These are phyloP conservation scores for Dissophora globulifera DNA, from an alignment of 192 early-diverging fungal genomes.

Conservation along the genomic window DNA sequence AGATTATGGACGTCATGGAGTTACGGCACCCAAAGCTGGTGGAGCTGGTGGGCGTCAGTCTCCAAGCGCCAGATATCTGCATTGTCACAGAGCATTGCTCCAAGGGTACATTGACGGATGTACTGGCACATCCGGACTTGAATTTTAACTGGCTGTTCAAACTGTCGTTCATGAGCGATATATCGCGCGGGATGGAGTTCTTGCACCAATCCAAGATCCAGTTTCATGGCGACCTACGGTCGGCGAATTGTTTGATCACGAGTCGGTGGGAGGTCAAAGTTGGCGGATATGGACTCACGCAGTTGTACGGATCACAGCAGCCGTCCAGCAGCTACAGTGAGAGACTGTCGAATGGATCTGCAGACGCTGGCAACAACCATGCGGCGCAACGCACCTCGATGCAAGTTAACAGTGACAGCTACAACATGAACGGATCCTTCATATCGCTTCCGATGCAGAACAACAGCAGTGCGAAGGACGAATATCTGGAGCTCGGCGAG, in stretches of 20 bases:
- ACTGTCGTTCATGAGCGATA: slow-evolving; percentile 58
- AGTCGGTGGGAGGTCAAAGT: slow-evolving; percentile 61
- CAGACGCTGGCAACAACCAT: neutral
- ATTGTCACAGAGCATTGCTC: slow-evolving; percentile 58
- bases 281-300: slow-evolving; percentile 51
- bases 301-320: slow-evolving; percentile 36
- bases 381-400: slow-evolving; percentile 11
- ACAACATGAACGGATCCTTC: slow-evolving; percentile 3
- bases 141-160: slow-evolving; percentile 59
- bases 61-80: slow-evolving; percentile 48
- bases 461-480: neutral
- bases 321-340: slow-evolving; percentile 23
- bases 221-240: slow-evolving; percentile 53
- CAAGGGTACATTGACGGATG: slow-evolving; percentile 55
- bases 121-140: slow-evolving; percentile 54
- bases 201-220: slow-evolving; percentile 56
- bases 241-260: slow-evolving; percentile 52
- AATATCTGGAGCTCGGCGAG: slow-evolving; percentile 13
- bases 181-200: slow-evolving; percentile 58
- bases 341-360: neutral
- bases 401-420: slow-evolving; percentile 17
- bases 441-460: slow-evolving; percentile 16
- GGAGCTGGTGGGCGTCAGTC: slow-evolving; percentile 54
- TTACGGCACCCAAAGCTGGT: slow-evolving; percentile 55
- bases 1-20: slow-evolving; percentile 55